Conservation (phyloP, 2,329 filamentous ascomycete genomes). For the Fusarium nygamai region DNA sequence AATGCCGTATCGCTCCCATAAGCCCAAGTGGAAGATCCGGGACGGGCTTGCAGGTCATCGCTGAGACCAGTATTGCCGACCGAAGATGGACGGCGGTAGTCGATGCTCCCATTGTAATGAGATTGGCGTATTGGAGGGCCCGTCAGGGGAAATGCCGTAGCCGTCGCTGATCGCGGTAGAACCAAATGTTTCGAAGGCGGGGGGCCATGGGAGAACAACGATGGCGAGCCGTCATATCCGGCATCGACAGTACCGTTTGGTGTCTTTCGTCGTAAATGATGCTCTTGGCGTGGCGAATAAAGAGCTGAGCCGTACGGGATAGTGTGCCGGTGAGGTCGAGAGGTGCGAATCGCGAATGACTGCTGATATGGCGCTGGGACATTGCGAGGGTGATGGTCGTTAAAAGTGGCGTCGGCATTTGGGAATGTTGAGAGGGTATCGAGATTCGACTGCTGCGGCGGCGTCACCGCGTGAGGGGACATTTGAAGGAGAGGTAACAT, state of each 20-base stretch:
- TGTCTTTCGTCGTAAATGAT: constrained; percentile 89
- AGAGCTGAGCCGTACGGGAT: constrained; percentile 19
- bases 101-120: constrained; percentile 19
- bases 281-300: constrained; percentile 62
- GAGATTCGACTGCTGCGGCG: constrained; percentile 52
- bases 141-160: constrained; percentile 27
- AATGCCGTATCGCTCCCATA: constrained; percentile 17
- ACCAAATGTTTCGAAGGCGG: constrained; percentile 87
- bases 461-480: constrained; percentile 61
- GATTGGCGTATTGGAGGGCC: constrained; percentile 21
- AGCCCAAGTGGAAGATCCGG: constrained; percentile 27
- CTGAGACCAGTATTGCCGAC: constrained; percentile 18
- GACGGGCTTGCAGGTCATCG: constrained; percentile 23
- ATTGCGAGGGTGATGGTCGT: constrained; percentile 45
- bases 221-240: constrained; percentile 86
- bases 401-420: constrained; percentile 26
- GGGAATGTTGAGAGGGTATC: constrained; percentile 46
- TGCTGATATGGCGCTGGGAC: constrained; percentile 36
- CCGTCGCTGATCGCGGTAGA: constrained; percentile 63
- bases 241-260: constrained; percentile 93
- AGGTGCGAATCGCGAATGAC: constrained; percentile 48
- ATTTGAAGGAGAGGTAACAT: constrained; percentile 64
- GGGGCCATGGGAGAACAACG: constrained; percentile 76
- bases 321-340: constrained; percentile 40
- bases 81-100: constrained; percentile 22